Evolutionary conservation across 75 land plant genomes (phyloP).

Genomic region (Pseudotsuga menziesii): DNA sequence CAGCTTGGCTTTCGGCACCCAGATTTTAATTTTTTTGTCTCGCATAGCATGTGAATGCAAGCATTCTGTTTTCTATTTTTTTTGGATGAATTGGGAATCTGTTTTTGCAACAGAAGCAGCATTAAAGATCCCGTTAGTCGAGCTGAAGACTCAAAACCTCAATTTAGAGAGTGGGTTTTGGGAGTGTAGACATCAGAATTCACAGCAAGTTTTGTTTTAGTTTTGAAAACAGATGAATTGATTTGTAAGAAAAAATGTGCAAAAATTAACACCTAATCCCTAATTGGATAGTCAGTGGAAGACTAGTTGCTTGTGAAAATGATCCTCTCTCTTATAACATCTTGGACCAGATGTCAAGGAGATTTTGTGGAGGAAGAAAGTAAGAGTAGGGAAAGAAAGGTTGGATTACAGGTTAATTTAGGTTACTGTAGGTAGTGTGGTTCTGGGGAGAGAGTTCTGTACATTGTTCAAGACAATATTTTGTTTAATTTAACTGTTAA

Average conservation of each 20-base stretch:
- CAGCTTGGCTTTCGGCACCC: constrained; percentile 75
- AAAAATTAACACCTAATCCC: too few relatives aligned
- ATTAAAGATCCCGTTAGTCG: background rate
- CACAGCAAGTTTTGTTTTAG: background rate
- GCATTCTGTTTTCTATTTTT: constrained; percentile 1
- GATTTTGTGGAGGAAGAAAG: background rate
- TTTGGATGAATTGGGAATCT: background rate
- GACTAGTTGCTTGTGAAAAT: background rate
- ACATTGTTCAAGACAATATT: background rate
- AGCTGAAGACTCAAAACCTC: background rate
- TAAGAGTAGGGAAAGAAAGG: background rate
- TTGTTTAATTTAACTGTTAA: background rate
- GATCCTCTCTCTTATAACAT: background rate
- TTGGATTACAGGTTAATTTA: background rate
- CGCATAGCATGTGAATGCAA: constrained; percentile 10
- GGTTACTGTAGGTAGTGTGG: background rate
- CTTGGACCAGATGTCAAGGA: background rate
- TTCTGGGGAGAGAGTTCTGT: background rate
- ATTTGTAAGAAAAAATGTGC: background rate
- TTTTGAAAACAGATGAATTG: background rate
- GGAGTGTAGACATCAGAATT: too few relatives aligned
- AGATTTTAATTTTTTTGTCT: constrained; percentile 73
- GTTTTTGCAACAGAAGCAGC: background rate
- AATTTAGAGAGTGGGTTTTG: too few relatives aligned
- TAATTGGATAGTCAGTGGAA: background rate